Base-by-base conservation (phyloP, 352 stramenopile genomes). In the Halophytophthora batemanensis region DNA sequence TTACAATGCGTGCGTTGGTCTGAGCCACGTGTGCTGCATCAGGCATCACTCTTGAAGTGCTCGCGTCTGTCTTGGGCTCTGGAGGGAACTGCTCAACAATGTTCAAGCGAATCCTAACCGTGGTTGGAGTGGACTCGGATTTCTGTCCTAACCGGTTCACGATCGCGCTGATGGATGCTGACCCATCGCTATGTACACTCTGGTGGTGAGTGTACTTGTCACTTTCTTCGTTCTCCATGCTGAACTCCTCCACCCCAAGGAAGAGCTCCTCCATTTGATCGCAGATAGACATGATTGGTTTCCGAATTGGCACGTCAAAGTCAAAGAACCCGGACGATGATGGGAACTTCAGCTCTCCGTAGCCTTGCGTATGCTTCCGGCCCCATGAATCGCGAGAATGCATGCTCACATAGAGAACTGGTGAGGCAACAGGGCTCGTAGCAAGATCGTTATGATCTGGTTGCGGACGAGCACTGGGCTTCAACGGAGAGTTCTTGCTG, bases 241-340 rank as follows among this genome's bases (percentile, higher is more conserved):
- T 28, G 37, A 31, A 61, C 34, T 77, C 66, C 6, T 73, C 60
- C 4, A 59, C 45, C 1, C 80, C 80, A 2, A 90, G 54, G 40
- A 87, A 88, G 15, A 86, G 69, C 29, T 87, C 77, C 49, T 88
- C 77, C 33, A 88, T 63, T 23, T 79, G 63, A 18, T 81, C 66
- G 7, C 64, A 29, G 0, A 83, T 56, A 0, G 53, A 59, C 10
- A 53, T 7, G 21, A 87, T 47, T 0, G 64, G 51, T 29, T 64
- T 77, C 50, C 51, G 64, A 19, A 90, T 51, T 6, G 60, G 45
- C 8, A 83, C 50, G 4, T 75, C 34, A 15, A 64, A 45, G 14
- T 86, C 77, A 15, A 60, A 54, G 38, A 73, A 72, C 0, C 66
- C 69, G 2, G 56, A 29, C 1, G 47, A 53, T 0, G 37, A 6